Evolutionary conservation across 2,329 filamentous ascomycete species (phyloP).

Genomic region (Fusarium acutatum): DNA sequence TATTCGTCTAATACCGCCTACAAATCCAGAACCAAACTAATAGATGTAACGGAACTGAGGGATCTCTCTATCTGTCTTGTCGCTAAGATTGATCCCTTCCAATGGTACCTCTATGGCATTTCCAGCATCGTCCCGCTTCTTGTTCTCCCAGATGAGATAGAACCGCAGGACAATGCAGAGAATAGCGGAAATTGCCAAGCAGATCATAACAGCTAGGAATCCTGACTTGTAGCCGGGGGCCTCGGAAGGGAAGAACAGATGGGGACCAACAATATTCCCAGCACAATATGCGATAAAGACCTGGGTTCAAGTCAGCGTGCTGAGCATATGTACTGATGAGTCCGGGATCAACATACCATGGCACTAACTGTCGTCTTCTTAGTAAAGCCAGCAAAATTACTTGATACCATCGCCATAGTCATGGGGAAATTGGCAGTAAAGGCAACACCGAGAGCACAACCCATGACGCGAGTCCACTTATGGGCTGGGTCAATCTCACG

Average conservation of each 20-base stretch:
- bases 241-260: not conserved
- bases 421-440: not conserved
- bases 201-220: not conserved
- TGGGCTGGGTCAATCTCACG: not conserved
- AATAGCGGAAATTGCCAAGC: not conserved
- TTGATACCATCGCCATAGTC: not conserved
- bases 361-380: not conserved
- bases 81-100: not conserved
- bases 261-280: not conserved
- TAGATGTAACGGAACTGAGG: not conserved
- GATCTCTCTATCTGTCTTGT: not conserved
- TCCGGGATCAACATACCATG: not conserved
- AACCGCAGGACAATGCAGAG: not conserved
- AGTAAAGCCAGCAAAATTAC: not conserved
- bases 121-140: not conserved
- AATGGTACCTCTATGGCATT: not conserved
- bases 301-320: not conserved
- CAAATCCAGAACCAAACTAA: not conserved
- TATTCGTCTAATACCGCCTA: accelerated
- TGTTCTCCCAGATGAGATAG: not conserved
- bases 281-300: not conserved
- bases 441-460: not conserved
- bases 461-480: not conserved
- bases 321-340: accelerated
- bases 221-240: not conserved